phyloP scores from a whole-genome alignment of 2,329 filamentous ascomycete species.

The Colletotrichum abscissum region DNA sequence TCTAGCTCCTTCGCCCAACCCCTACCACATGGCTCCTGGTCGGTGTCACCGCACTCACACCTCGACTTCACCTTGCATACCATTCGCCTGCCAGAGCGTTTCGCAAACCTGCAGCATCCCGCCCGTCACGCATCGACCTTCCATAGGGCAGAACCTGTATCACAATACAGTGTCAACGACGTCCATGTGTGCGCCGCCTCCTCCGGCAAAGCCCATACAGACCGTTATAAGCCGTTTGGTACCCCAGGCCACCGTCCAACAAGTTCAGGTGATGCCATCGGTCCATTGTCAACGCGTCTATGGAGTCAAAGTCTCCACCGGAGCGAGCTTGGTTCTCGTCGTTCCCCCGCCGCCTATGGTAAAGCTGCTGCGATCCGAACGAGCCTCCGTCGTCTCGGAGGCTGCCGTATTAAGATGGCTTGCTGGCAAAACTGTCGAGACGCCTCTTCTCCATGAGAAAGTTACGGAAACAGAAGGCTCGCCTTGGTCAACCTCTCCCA shows the following conservation, averaged over 20 bases:
- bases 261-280: constrained; percentile 48
- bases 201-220: constrained; percentile 46
- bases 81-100: constrained; percentile 26
- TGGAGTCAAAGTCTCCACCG: constrained; percentile 54
- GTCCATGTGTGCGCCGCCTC: constrained; percentile 45
- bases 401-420: constrained; percentile 59
- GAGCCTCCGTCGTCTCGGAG: constrained; percentile 56
- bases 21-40: constrained; percentile 22
- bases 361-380: constrained; percentile 60
- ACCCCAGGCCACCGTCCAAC: constrained; percentile 46
- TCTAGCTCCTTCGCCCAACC: constrained; percentile 21
- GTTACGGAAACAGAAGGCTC: constrained; percentile 16
- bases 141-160: constrained; percentile 26
- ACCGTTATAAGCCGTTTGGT: constrained; percentile 48
- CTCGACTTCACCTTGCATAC: constrained; percentile 16
- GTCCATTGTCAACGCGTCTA: constrained; percentile 54
- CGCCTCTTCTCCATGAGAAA: constrained; percentile 18
- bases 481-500: background rate
- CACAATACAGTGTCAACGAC: constrained; percentile 7
- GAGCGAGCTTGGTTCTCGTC: constrained; percentile 53
- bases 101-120: constrained; percentile 34
- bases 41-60: constrained; percentile 19
- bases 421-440: constrained; percentile 36
- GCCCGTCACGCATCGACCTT: constrained; percentile 22
- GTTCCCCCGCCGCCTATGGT: constrained; percentile 55